phyloP scores from a whole-genome alignment of 179 eudicot species.

The Heliamphora pulchella region DNA sequence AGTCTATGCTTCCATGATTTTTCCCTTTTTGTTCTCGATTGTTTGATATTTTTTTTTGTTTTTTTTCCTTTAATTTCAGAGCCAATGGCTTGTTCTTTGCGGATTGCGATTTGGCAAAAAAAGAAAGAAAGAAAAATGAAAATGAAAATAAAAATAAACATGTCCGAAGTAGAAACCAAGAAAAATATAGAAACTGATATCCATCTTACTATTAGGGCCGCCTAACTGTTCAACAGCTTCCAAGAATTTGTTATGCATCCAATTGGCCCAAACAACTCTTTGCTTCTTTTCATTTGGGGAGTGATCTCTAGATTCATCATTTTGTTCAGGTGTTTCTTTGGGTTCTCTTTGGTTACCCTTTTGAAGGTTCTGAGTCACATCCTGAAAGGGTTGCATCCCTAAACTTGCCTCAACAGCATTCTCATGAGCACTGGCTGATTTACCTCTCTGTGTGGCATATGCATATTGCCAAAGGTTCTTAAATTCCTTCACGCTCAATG shows the following conservation, averaged over 20 bases:
- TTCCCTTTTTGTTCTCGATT: too few relatives aligned
- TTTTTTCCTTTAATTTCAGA: too few relatives aligned
- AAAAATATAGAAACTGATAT: neutral
- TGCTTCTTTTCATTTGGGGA: constrained; percentile 15
- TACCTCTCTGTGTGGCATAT: neutral
- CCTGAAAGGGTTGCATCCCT: neutral
- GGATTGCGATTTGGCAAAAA: too few relatives aligned
- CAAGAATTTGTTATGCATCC: constrained; percentile 31
- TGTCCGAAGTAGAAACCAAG: neutral
- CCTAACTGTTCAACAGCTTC: constrained; percentile 26
- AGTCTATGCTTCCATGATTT: too few relatives aligned
- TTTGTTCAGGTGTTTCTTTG: neutral
- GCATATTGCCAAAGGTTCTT: constrained; percentile 20
- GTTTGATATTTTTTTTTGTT: too few relatives aligned
- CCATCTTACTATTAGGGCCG: constrained; percentile 25
- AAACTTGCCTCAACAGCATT: neutral
- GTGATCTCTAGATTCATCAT: constrained; percentile 4
- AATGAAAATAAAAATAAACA: too few relatives aligned
- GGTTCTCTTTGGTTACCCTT: neutral
- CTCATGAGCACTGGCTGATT: constrained; percentile 1
- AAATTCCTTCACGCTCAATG: constrained; percentile 17
- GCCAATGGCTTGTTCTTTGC: too few relatives aligned
- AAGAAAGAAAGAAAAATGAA: neutral
- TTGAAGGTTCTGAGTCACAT: neutral
- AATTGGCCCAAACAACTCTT: constrained; percentile 27